These are phyloP conservation scores for Apiotrichum laibachii DNA, from an alignment of 1,284 basidiomycete genomes.

Conservation along the genomic window DNA sequence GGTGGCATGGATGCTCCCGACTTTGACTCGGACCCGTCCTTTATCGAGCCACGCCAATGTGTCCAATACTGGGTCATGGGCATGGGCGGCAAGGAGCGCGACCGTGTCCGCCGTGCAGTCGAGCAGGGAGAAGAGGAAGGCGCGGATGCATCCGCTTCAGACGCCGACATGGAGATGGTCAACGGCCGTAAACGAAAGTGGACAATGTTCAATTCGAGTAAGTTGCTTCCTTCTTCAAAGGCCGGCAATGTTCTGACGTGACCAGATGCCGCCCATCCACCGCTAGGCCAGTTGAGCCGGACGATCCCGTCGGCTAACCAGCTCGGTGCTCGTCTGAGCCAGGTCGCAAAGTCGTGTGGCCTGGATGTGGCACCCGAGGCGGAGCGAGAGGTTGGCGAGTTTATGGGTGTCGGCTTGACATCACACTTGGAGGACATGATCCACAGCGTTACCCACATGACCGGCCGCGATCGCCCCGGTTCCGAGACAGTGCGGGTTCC, in stretches of 20 bases:
- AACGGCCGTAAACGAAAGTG: constrained; percentile 22
- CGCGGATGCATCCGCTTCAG: constrained; percentile 16
- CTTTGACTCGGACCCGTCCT: constrained; percentile 38
- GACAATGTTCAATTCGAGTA: constrained; percentile 19
- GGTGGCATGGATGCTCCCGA: constrained; percentile 33
- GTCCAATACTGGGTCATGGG: constrained; percentile 44
- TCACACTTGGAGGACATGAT: constrained; percentile 41
- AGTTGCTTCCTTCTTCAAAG: constrained; percentile 1
- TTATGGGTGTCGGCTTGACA: constrained; percentile 46
- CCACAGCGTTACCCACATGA: constrained; percentile 38
- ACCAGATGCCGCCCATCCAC: constrained; percentile 19
- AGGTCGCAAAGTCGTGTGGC: constrained; percentile 36
- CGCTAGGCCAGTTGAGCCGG: constrained; percentile 26
- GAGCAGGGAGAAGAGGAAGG: constrained; percentile 21
- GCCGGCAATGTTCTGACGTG: neutral
- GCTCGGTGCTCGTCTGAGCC: constrained; percentile 31
- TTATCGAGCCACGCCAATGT: constrained; percentile 38
- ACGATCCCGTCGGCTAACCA: constrained; percentile 40
- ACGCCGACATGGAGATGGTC: constrained; percentile 13
- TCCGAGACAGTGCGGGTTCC: constrained; percentile 36
- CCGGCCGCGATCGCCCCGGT: constrained; percentile 36
- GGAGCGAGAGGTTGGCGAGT: constrained; percentile 41
- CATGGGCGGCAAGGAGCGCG: constrained; percentile 36
- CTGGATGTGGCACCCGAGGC: constrained; percentile 31
- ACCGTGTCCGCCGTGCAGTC: constrained; percentile 25